phyloP scores from a whole-genome alignment of 108 stramenopile genomes.

The Nannochloropsis oceanica region DNA sequence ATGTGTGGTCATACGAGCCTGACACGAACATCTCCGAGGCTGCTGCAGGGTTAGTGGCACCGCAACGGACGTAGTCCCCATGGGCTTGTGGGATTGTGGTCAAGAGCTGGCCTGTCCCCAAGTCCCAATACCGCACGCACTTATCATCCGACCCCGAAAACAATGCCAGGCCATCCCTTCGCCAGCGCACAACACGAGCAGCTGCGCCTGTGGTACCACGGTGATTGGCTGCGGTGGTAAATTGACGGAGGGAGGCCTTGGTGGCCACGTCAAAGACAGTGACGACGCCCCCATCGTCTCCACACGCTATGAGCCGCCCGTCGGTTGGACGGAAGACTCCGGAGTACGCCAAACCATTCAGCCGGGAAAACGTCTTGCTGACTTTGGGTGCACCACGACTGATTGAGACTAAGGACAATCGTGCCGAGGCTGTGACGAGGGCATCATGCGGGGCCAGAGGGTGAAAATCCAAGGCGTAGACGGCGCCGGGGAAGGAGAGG shows the following conservation, averaged over 20 bases:
- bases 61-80: constrained; percentile 24
- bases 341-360: background rate
- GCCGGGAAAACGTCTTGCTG: background rate
- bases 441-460: background rate
- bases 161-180: constrained; percentile 16
- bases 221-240: background rate
- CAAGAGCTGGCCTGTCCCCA: constrained; percentile 20
- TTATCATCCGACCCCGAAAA: constrained; percentile 36
- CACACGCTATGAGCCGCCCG: background rate
- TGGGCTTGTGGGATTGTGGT: constrained; percentile 7
- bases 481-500: background rate
- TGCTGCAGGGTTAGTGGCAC: background rate
- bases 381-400: background rate
- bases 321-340: background rate
- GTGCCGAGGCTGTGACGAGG: background rate
- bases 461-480: background rate
- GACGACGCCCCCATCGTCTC: background rate
- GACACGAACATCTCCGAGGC: constrained; percentile 5
- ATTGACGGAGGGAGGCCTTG: background rate
- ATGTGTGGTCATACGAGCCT: constrained; percentile 23
- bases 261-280: background rate
- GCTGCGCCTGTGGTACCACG: background rate
- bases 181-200: constrained; percentile 23
- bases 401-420: background rate
- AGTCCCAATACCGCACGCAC: constrained; percentile 27